Evolutionary conservation across 306 rosid genomes (phyloP).

Genomic region (Dryas octopetala): DNA sequence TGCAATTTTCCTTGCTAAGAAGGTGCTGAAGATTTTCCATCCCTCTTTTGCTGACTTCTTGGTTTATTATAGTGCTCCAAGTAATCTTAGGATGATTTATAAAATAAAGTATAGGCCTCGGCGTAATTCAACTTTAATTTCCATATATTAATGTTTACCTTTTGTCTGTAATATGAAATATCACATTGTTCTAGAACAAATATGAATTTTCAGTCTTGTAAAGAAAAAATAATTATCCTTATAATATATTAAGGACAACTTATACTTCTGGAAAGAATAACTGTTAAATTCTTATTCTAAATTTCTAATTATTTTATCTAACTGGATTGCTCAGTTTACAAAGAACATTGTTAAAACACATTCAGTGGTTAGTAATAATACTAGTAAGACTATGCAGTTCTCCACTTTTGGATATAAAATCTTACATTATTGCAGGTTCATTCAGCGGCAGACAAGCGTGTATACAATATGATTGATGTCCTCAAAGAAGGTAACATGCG

Average conservation of each 20-base stretch:
- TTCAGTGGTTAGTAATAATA: background rate
- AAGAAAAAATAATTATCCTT: background rate
- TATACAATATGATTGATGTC: conserved; percentile 78
- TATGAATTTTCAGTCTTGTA: background rate
- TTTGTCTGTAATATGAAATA: background rate
- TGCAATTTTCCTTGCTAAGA: conserved; percentile 72
- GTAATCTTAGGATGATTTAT: background rate
- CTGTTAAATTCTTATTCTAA: background rate
- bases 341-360: no score
- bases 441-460: conserved; percentile 48
- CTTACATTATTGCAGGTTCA: conserved; percentile 47
- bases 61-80: background rate
- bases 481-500: conserved; percentile 79
- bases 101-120: background rate
- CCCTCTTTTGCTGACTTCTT: conserved; percentile 14
- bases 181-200: background rate
- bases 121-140: background rate
- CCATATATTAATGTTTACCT: background rate
- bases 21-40: conserved; percentile 48
- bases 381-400: background rate
- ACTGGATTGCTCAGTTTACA: background rate
- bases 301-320: background rate
- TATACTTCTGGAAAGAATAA: background rate
- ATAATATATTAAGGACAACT: background rate
- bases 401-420: background rate